phyloP scores from a whole-genome alignment of 1,139 yeast genomes.

The Hyphopichia fennica region DNA sequence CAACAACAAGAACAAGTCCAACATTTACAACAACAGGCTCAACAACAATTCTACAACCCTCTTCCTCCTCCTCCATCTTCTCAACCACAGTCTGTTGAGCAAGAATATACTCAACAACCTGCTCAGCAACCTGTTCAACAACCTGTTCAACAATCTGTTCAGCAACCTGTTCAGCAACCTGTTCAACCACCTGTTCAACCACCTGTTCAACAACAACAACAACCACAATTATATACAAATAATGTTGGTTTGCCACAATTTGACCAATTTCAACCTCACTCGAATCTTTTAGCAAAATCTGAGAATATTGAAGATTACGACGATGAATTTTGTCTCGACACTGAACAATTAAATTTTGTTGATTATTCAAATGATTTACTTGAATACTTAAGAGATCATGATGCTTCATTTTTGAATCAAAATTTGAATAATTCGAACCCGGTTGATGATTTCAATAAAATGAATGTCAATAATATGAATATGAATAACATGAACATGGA shows the following conservation, averaged over 20 bases:
- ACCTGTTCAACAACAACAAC: constrained; percentile 5
- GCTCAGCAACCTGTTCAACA: constrained; percentile 9
- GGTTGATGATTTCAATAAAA: neutral
- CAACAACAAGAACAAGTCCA: constrained; percentile 4
- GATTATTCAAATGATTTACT: constrained; percentile 3
- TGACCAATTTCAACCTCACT: constrained; percentile 6
- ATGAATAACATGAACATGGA: neutral
- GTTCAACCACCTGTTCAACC: constrained; percentile 3
- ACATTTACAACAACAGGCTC: constrained; percentile 1
- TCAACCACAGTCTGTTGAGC: neutral
- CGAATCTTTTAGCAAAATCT: neutral
- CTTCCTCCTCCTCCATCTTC: constrained; percentile 8
- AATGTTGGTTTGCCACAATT: constrained; percentile 2
- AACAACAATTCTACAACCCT: constrained; percentile 1
- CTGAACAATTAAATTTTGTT: constrained; percentile 37
- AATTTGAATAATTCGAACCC: neutral
- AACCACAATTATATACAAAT: neutral
- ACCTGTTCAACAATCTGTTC: neutral
- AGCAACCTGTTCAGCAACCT: constrained; percentile 2
- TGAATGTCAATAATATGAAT: neutral
- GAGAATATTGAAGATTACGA: constrained; percentile 34
- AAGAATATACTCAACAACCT: constrained; percentile 3
- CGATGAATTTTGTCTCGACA: constrained; percentile 47
- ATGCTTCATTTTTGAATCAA: neutral
- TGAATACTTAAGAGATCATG: constrained; percentile 1